phyloP scores from a whole-genome alignment of 805 yeast genomes.

The Metahyphopichia silvanorum region DNA sequence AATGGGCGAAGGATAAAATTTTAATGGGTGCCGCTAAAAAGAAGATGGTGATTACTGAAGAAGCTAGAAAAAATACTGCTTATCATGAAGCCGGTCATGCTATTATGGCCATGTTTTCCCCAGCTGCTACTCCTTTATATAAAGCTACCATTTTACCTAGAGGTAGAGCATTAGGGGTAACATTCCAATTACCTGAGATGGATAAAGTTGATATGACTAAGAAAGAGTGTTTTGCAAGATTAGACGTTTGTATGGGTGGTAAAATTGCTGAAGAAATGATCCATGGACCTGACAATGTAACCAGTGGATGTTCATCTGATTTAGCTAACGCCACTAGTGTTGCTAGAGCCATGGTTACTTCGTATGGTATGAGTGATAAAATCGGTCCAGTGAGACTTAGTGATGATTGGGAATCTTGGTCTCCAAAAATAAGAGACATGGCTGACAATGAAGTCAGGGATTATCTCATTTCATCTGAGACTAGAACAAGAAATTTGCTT shows the following conservation, averaged over 20 bases:
- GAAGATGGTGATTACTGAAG: slow-evolving; percentile 97
- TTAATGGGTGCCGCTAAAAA: slow-evolving; percentile 97
- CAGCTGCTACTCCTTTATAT: slow-evolving; percentile 92
- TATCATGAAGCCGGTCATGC: slow-evolving; percentile 99
- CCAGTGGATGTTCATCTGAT: slow-evolving; percentile 94
- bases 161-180: slow-evolving; percentile 94
- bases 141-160: slow-evolving; percentile 97
- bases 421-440: slow-evolving; percentile 77
- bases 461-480: slow-evolving; percentile 70
- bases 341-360: slow-evolving; percentile 95
- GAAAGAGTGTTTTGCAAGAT: slow-evolving; percentile 82
- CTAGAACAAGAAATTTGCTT: slow-evolving; percentile 70
- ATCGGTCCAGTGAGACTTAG: slow-evolving; percentile 90
- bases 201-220: slow-evolving; percentile 93
- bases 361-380: slow-evolving; percentile 92
- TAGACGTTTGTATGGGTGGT: slow-evolving; percentile 99
- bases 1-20: slow-evolving; percentile 99
- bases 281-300: slow-evolving; percentile 88
- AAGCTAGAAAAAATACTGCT: slow-evolving; percentile 89
- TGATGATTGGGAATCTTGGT: slow-evolving; percentile 95
- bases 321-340: slow-evolving; percentile 84
- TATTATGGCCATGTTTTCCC: slow-evolving; percentile 91
- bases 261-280: slow-evolving; percentile 93
- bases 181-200: slow-evolving; percentile 97
- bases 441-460: slow-evolving; percentile 92